A percentile compares a stretch with the other conserved stretches of the same genome.
Conservation (phyloP, 441 rosid genomes). For the Arabidopsis lyrata region DNA sequence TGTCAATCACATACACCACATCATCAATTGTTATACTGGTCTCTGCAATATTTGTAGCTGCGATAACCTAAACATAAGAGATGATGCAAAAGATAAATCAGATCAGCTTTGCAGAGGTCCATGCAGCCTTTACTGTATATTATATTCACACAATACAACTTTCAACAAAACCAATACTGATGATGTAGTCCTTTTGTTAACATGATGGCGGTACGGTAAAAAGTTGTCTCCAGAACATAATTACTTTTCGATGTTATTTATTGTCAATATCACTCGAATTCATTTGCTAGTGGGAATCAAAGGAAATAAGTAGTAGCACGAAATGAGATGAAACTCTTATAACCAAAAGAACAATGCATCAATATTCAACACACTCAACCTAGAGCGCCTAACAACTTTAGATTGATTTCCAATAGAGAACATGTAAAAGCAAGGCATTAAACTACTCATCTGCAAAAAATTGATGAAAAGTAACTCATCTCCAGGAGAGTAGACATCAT, state of each 20-base stretch:
- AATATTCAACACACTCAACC: constrained; percentile 17
- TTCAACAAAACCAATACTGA: constrained; percentile 17
- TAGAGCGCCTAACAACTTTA: neutral
- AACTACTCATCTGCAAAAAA: neutral
- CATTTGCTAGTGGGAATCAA: constrained; percentile 16
- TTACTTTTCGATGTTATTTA: constrained; percentile 10
- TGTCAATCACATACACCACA: constrained; percentile 90
- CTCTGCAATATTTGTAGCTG: constrained; percentile 96
- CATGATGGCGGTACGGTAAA: constrained; percentile 1
- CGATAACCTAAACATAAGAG: constrained; percentile 66
- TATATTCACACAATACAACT: neutral
- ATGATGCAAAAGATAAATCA: constrained; percentile 26
- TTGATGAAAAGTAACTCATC: constrained; percentile 11
- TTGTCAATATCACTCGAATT: constrained; percentile 16
- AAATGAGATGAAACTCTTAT: constrained; percentile 4
- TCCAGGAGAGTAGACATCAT: constrained; percentile 17
- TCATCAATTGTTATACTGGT: constrained; percentile 96
- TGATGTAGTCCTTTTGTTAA: neutral
- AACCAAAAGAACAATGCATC: constrained; percentile 15
- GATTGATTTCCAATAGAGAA: neutral
- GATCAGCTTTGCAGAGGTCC: constrained; percentile 1
- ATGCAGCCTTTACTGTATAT: neutral
- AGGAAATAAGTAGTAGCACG: constrained; percentile 16
- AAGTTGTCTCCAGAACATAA: neutral
- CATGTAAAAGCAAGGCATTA: neutral